These are phyloP conservation scores for Ophioceras dolichostomum DNA, from an alignment of 2,329 filamentous ascomycete species.

Conservation along the genomic window DNA sequence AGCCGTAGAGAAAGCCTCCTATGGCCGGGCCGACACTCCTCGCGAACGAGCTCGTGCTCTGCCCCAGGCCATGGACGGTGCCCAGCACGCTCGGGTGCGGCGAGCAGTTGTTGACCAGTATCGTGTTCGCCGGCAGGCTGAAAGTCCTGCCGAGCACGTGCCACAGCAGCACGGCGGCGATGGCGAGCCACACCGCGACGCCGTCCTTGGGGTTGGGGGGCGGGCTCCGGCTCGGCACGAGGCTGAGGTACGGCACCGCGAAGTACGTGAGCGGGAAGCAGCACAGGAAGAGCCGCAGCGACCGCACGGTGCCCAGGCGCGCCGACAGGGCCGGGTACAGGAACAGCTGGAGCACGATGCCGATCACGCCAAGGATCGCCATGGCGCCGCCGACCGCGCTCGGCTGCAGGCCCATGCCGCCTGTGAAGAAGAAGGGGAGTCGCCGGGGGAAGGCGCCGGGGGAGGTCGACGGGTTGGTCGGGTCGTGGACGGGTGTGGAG, in stretches of 20 bases:
- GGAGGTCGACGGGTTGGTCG: constrained; percentile 16
- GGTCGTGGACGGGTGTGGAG: constrained; percentile 52
- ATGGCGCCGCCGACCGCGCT: constrained; percentile 65
- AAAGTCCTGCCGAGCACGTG: constrained; percentile 68
- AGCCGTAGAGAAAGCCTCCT: constrained; percentile 48
- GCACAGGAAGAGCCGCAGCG: constrained; percentile 56
- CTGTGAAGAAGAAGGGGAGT: constrained; percentile 53
- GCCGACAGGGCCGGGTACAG: constrained; percentile 58
- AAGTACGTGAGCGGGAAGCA: constrained; percentile 62
- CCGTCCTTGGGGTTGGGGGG: constrained; percentile 41
- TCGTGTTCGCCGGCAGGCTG: constrained; percentile 43
- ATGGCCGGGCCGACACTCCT: constrained; percentile 48
- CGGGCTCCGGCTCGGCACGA: constrained; percentile 46
- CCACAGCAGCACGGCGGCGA: constrained; percentile 48
- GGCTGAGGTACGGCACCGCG: constrained; percentile 56
- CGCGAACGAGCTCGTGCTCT: constrained; percentile 45
- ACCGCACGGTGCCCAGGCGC: constrained; percentile 53
- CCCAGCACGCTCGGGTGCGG: constrained; percentile 46
- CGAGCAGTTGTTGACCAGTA: constrained; percentile 48
- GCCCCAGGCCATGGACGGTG: constrained; percentile 42
- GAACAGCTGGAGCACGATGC: constrained; percentile 61
- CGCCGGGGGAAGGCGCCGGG: constrained; percentile 17
- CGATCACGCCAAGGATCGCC: constrained; percentile 62
- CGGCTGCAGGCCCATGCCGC: constrained; percentile 63
- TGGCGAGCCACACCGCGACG: constrained; percentile 48